Evolutionary conservation across 2,329 filamentous ascomycete species (phyloP).

Genomic region (Ceratocystis papillata): DNA sequence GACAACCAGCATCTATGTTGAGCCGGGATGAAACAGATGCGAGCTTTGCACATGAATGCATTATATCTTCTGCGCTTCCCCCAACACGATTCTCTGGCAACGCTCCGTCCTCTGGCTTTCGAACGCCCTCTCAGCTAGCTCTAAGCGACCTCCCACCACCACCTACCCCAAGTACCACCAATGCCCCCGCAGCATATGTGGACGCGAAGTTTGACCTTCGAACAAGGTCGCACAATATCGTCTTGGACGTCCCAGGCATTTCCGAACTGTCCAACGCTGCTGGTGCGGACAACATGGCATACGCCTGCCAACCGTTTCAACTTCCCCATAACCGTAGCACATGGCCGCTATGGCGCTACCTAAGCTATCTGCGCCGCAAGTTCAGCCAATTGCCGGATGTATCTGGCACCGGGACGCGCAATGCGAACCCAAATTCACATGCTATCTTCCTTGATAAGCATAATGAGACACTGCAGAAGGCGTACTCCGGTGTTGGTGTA

Average conservation of each 20-base stretch:
- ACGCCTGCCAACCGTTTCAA: constrained; percentile 13
- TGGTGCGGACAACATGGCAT: constrained; percentile 2
- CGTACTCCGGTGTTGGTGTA: constrained; percentile 11
- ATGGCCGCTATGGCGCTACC: constrained; percentile 23
- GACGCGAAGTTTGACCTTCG: too few relatives aligned
- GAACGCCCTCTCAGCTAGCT: background rate
- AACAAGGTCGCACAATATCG: background rate
- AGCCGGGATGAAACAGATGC: background rate
- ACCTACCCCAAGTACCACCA: background rate
- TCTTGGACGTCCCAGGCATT: background rate
- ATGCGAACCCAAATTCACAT: background rate
- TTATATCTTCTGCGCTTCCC: background rate
- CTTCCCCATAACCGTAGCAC: constrained; percentile 13
- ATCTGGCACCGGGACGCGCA: background rate
- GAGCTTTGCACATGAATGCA: background rate
- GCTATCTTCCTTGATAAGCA: constrained; percentile 5
- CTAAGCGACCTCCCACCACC: background rate
- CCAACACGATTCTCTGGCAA: background rate
- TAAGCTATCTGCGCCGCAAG: constrained; percentile 21
- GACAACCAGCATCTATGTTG: background rate
- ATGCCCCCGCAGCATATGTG: too few relatives aligned
- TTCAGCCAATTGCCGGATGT: constrained; percentile 2
- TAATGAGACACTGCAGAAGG: constrained; percentile 12
- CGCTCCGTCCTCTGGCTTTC: background rate
- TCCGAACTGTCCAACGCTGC: background rate